Conservation (phyloP, 441 rosid genomes). For the Bocquillonia castaneifolia region DNA sequence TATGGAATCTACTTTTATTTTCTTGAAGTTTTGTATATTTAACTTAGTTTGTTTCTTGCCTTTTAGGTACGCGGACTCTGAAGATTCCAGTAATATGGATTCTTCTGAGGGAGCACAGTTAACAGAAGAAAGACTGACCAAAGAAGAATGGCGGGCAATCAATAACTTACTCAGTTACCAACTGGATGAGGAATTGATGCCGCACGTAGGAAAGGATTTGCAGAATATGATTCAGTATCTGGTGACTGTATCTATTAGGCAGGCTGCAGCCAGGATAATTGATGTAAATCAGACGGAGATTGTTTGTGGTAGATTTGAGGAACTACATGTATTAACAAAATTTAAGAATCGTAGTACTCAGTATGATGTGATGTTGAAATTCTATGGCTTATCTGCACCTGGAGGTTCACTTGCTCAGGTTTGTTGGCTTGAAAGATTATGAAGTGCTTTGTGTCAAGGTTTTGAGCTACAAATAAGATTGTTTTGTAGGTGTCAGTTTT, state of each 20-base stretch:
- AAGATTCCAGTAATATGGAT: conserved; percentile 47
- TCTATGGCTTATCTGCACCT: conserved; percentile 93
- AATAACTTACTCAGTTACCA: conserved; percentile 87
- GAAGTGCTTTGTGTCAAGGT: conserved; percentile 9
- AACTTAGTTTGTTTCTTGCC: conserved; percentile 21
- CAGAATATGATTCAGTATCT: conserved; percentile 78
- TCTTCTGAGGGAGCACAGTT: conserved; percentile 44
- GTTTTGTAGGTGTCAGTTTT: neutral
- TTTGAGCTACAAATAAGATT: conserved; percentile 11
- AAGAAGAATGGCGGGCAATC: conserved; percentile 96
- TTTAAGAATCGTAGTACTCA: conserved; percentile 67
- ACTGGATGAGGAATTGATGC: conserved; percentile 64
- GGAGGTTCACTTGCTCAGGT: conserved; percentile 99
- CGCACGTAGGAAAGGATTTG: conserved; percentile 68
- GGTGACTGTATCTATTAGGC: conserved; percentile 71
- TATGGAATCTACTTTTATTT: conserved; percentile 4
- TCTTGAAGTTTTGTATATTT: conserved; percentile 5
- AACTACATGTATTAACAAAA: conserved; percentile 76
- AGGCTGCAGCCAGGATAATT: conserved; percentile 85
- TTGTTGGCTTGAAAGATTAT: conserved; percentile 29
- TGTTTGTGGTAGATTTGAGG: conserved; percentile 92
- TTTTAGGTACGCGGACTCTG: conserved; percentile 58
- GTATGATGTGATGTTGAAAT: conserved; percentile 71
- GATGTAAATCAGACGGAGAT: conserved; percentile 66
- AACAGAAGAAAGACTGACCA: conserved; percentile 67